Conservation (phyloP, 139 green algal species). For the Coelastrella sp. region DNA sequence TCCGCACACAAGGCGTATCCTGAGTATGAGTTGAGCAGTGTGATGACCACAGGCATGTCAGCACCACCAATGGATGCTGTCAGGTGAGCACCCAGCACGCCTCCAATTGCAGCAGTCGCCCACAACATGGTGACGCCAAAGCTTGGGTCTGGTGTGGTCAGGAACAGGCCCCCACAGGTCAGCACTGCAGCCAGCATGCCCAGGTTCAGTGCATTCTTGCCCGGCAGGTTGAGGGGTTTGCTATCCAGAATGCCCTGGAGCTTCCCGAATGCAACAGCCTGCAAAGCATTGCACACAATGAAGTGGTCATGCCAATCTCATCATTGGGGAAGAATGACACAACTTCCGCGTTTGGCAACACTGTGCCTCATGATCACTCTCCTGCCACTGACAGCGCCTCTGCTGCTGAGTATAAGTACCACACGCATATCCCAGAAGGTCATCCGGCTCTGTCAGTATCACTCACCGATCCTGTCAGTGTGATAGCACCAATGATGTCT, state of each 20-base stretch:
- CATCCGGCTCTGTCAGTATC: neutral
- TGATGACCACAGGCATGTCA: conserved; percentile 96
- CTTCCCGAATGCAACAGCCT: conserved; percentile 90
- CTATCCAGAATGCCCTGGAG: conserved; percentile 83
- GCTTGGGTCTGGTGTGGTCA: conserved; percentile 52
- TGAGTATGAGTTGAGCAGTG: conserved; percentile 88
- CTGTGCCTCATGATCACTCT: too few relatives aligned
- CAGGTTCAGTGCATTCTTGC: conserved; percentile 85
- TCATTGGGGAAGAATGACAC: too few relatives aligned
- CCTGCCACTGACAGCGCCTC: neutral
- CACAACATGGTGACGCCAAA: conserved; percentile 58
- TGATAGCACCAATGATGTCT: conserved; percentile 89
- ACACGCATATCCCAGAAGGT: neutral
- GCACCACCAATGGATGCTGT: conserved; percentile 88
- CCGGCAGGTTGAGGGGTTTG: conserved; percentile 77
- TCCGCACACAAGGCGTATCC: conserved; percentile 92
- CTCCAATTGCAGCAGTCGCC: conserved; percentile 71
- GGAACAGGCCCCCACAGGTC: conserved; percentile 62
- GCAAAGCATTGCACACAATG: neutral
- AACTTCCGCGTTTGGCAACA: too few relatives aligned
- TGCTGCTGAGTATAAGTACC: neutral
- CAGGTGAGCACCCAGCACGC: conserved; percentile 86
- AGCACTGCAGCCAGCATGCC: conserved; percentile 62
- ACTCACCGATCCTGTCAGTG: conserved; percentile 79
- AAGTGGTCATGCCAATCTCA: too few relatives aligned